Evolutionary conservation across 2,329 filamentous ascomycete species (phyloP).

Genomic region (Aspergillus texensis): DNA sequence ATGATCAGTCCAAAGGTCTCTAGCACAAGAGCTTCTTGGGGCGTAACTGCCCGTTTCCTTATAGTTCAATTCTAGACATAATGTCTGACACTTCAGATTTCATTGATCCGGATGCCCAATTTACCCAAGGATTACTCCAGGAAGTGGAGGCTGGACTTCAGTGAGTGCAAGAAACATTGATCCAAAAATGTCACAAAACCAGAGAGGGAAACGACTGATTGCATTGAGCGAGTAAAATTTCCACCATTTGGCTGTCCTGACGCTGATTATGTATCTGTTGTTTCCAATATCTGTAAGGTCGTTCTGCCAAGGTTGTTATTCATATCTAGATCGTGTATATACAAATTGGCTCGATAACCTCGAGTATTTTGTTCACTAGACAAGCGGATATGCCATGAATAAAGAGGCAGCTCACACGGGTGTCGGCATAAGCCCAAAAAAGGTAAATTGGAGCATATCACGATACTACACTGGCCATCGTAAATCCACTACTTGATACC

Average conservation of each 20-base stretch:
- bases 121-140: no score
- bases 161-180: no score
- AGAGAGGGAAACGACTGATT: no score
- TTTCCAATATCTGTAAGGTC: neutral
- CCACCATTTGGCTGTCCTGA: neutral
- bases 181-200: no score
- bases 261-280: neutral
- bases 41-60: no score
- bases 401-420: neutral
- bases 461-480: constrained; percentile 13
- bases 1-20: no score
- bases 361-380: neutral
- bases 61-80: no score
- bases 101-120: no score
- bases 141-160: no score
- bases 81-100: neutral
- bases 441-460: neutral
- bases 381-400: neutral
- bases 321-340: neutral
- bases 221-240: neutral
- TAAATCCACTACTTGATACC: constrained; percentile 24
- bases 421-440: neutral
- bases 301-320: neutral
- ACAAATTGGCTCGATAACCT: neutral
- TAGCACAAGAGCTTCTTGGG: no score